Evolutionary conservation across 2,329 filamentous ascomycete species (phyloP), one percentile per base, ranked within the genome.

Genomic region (Bipolaris sorokiniana): DNA sequence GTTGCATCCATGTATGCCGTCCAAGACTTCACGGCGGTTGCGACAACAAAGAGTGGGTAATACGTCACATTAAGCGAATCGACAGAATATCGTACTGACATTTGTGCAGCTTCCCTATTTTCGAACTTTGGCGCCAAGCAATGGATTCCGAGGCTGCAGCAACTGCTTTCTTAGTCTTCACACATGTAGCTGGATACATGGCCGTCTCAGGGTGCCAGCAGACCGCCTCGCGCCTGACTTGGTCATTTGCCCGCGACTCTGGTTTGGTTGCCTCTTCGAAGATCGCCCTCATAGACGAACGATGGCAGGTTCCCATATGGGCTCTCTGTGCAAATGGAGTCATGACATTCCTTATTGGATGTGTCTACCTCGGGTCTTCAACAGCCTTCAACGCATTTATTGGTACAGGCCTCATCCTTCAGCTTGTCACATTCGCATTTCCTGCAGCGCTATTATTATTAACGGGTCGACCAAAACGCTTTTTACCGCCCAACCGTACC

Each of bases 371-470:
- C 22, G 40, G 40, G 1, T 42, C 40, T 26, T 42, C 40, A 26
- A 42, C 40, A 4, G 40, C 40, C 11, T 42, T 42, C 13, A 42
- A 42, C 40, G 40, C 40, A 26, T 42, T 42, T 26, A 42, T 42
- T 5, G 40, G 40, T 6, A 42, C 40, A n/a, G 40, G 40, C 40
- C 15, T 42, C 11, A 42, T 26, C 40, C 40, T 42, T 4, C 40
- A 42, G 40, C 40, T 42, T 26, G 5, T 42, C 40, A 42, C 40
- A 42, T 42, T 42, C 20, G 40, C 40, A n/a, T 42, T 42, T 42
- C 40, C 40, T 42, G 40, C 40, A 26, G 40, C 40, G 22, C 16
- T 42, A 42, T 42, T 42, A 6, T 42, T 42, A 7, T 42, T 42
- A 6, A 42, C 20, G 7, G 40, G 40, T 26, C 40, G 40, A n/a